Evolutionary conservation across 2,329 filamentous ascomycete genomes (phyloP), one percentile per base, ranked within the genome.

Genomic region (Claviceps arundinis): DNA sequence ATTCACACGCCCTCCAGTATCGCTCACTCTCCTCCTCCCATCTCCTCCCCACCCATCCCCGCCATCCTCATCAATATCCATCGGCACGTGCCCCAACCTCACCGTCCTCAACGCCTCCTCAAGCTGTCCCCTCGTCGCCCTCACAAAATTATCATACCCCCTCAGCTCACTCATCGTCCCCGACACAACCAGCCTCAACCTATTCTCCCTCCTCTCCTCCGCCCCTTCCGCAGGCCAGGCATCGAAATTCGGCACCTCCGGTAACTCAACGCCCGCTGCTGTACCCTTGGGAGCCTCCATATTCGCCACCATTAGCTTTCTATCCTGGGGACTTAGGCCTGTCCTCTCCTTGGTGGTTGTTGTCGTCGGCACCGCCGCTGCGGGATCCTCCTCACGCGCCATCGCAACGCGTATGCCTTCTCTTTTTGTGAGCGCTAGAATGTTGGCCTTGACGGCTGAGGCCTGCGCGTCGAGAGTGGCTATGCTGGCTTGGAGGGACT

Each of bases 371-470:
- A 4, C 9, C 38, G 8, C 13, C 5, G 9, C 1, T 13, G 42
- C 5, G 6, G 38, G 5, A 0, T 34, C 1, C 6, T 4, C 19
- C 8, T 50, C 40, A 48, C 58, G 59, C 19, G 57, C 48, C 51
- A 68, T 56, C 51, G 26, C 8, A 34, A 34, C 30, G 0, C 67
- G 67, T n/a, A 60, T 53, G 52, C 59, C 61, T 50, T 70, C 65
- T 37, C 62, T 65, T 34, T 58, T 56, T 46, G 59, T 56, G 7
- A 67, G 57, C 17, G 59, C 52, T 44, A 61, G 50, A 22, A 68
- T 59, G 58, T 68, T 69, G 55, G 51, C 55, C 40, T 61, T 60
- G 26, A 66, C 63, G 22, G 53, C 49, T n/a, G 50, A 49, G 37
- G 57, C 54, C 55, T 69, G 65, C 5, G 52, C 5, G 47, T 66